A percentile compares a stretch with the other conserved stretches of the same genome.
phyloP scores from a whole-genome alignment of 352 stramenopile genomes.

The Phytophthora constricta region DNA sequence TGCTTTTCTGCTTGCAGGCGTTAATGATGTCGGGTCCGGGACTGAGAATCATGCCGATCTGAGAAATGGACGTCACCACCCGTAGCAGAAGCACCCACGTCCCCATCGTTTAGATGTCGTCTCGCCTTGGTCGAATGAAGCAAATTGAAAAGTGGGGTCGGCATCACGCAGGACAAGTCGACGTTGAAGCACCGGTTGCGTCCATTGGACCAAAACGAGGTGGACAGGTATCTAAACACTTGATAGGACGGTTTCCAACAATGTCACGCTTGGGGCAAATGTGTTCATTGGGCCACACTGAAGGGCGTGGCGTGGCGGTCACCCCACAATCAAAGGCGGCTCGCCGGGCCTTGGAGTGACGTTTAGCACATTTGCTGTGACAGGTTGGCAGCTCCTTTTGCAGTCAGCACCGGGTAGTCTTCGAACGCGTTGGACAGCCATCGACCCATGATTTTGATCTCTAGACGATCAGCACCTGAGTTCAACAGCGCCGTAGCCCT shows the following conservation, averaged over 20 bases:
- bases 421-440: not conserved
- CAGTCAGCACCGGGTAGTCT: not conserved
- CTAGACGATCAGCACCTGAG: too few relatives aligned
- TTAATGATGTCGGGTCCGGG: conserved; percentile 26
- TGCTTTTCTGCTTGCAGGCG: conserved; percentile 28
- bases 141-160: conserved; percentile 17
- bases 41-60: conserved; percentile 34
- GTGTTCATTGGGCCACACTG: too few relatives aligned
- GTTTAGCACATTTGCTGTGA: too few relatives aligned
- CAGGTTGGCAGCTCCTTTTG: not conserved
- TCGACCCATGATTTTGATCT: too few relatives aligned
- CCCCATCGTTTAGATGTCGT: conserved; percentile 2
- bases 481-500: too few relatives aligned
- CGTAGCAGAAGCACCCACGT: conserved; percentile 29
- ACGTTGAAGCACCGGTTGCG: not conserved
- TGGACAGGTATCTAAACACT: not conserved
- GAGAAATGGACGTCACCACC: conserved; percentile 29
- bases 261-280: too few relatives aligned
- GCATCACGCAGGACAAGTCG: not conserved
- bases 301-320: too few relatives aligned
- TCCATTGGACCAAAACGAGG: not conserved
- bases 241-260: not conserved
- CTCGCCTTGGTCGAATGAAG: conserved; percentile 9
- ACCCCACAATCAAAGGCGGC: too few relatives aligned
- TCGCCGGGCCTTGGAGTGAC: too few relatives aligned